phyloP scores from a whole-genome alignment of 345 rosid genomes.

The Nasturtium officinale region DNA sequence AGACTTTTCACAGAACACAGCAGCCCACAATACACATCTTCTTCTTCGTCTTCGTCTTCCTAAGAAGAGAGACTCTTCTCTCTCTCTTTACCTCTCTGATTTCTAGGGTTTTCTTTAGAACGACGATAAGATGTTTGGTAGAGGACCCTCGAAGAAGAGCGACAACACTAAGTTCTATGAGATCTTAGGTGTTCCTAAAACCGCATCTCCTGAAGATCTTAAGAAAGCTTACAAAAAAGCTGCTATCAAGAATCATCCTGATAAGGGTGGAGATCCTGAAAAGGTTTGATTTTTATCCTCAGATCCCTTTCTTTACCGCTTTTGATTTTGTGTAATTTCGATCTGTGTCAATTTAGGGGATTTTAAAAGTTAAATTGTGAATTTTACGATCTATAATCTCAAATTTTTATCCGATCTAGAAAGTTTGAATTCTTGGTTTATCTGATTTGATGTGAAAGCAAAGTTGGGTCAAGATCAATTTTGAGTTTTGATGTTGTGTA shows the following conservation, averaged over 20 bases:
- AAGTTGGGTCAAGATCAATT: not conserved
- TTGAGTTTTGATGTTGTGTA: not conserved
- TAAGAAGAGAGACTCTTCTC: slow-evolving; percentile 4
- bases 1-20: slow-evolving; percentile 2
- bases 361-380: not conserved
- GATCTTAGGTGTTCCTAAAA: slow-evolving; percentile 76
- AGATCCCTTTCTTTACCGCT: slow-evolving; percentile 14
- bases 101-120: slow-evolving; percentile 26
- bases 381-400: not conserved
- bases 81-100: not conserved
- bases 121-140: slow-evolving; percentile 66
- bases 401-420: slow-evolving; percentile 25
- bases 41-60: slow-evolving; percentile 21
- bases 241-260: slow-evolving; percentile 94
- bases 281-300: slow-evolving; percentile 50
- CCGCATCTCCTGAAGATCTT: slow-evolving; percentile 74
- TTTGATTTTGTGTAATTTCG: not conserved
- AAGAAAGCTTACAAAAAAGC: slow-evolving; percentile 91
- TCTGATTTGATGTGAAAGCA: not conserved
- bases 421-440: not conserved
- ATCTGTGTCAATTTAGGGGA: not conserved
- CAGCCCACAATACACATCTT: slow-evolving; percentile 17
- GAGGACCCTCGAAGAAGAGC: slow-evolving; percentile 76
- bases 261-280: slow-evolving; percentile 99
- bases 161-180: slow-evolving; percentile 83